Evolutionary conservation across 78 protist species (phyloP), one percentile per base, ranked within the genome.

Genomic region (Dictyostelium brefeldianum): DNA sequence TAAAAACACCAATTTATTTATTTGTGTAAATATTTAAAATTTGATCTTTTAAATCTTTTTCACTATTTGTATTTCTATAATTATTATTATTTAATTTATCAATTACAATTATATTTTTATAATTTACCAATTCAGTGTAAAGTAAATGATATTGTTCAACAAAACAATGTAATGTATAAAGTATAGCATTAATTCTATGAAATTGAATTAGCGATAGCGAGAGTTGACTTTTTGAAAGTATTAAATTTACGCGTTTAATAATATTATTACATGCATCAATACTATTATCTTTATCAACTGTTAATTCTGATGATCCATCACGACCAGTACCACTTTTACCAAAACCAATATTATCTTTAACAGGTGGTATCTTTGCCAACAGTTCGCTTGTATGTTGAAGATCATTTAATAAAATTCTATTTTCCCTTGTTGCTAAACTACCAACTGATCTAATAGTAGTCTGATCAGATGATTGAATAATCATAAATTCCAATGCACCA

Each of bases 401-500:
- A 65, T 65, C 73, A 65, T 65, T 14, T 46, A 65, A 25, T 65
- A 65, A 65, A 12, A 14, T 0, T 12, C 47, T 2, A 65, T 65
- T 65, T 18, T 36, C 0, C 4, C 43, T 53, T 36, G 14, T 43
- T 43, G 20, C 46, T 8, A 29, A 9, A 4, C 14, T 7, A 18
- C 78, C 78, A 70, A 70, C 43, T 5, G 47, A 41, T 41, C 53
- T 6, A 8, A 70, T 31, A 20, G 31, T 70, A n/a, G n/a, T n/a
- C n/a, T 70, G 78, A 70, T 70, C 25, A 27, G 22, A 41, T 0
- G 53, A 20, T 18, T 70, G 36, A 20, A 31, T 70, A 2, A 70
- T 70, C 47, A 70, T 43, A 46, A 70, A 70, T 41, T 70, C 78
- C 29, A 70, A 70, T 18, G 78, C 78, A 41, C 78, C 78, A 20